Evolutionary conservation across 768 basidiomycete genomes (phyloP), one percentile per base, ranked within the genome.

Genomic region (Pleurotus tuoliensis): DNA sequence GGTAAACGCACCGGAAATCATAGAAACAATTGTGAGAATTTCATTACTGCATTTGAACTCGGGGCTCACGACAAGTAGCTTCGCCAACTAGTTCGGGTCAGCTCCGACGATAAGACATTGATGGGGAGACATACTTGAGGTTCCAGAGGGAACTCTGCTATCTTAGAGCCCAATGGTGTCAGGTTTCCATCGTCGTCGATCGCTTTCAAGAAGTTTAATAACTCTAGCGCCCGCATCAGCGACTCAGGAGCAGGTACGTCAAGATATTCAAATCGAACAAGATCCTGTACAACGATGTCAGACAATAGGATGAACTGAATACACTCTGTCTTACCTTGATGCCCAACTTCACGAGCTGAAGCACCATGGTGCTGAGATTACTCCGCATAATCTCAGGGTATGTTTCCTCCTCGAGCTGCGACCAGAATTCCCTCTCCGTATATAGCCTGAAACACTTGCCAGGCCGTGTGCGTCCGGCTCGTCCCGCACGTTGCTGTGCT

Each of bases 131-230:
- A 38, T 61, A 89, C 90, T 78, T 94, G 94, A 34, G 95, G 96
- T 68, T 98, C 96, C n/a, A 98, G 81, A 9, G 95, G 96, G 77
- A 98, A 98, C 63, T 97, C 93, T 0, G 96, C 95, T 95, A 98
- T 97, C 59, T 92, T 87, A 39, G 73, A 76, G 3, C 96, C 96
- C 8, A 98, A 75, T 0, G 84, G 71, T 0, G 96, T 98, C 56
- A 98, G 69, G 50, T 92, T 84, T 12, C 96, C 94, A 3, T 96
- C 92, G 62, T 97, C 94, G 65, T 98, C 93, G 58, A 98, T 75
- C 1, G 94, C 95, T 4, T 87, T 83, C 44, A 98, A 80, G 69
- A 87, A 95, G 66, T 98, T 95, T 47, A 98, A 79, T 39, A 98
- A 71, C 68, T 98, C 96, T 52, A 98, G 74, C 9, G 95, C 96